Evolutionary conservation across 768 basidiomycete genomes (phyloP).

Genomic region (Auricularia heimuer): DNA sequence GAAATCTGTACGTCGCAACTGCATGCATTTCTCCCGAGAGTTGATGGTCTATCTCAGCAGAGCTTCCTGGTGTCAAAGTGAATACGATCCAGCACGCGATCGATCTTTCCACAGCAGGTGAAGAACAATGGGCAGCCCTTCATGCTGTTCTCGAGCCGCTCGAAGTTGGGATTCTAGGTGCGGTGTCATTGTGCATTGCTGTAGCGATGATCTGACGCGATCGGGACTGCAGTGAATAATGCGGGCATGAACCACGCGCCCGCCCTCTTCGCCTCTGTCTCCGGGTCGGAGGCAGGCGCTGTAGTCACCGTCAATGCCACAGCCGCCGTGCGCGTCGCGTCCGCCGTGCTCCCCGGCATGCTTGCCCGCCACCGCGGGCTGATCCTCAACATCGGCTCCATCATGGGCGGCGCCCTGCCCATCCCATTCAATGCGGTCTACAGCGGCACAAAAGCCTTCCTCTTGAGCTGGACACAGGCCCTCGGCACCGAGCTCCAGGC

Average conservation of each 20-base stretch:
- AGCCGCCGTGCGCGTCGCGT: slow-evolving; percentile 72
- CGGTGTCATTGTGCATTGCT: background rate
- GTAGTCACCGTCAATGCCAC: slow-evolving; percentile 81
- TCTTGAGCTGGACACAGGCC: slow-evolving; percentile 75
- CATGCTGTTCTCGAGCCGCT: slow-evolving; percentile 35
- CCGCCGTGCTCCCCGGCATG: slow-evolving; percentile 76
- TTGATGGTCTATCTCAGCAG: slow-evolving; percentile 22
- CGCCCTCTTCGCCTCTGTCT: slow-evolving; percentile 68
- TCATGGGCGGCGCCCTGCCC: slow-evolving; percentile 68
- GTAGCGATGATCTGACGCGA: background rate
- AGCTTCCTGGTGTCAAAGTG: slow-evolving; percentile 14
- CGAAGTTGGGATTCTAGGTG: slow-evolving; percentile 74
- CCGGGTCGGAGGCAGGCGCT: slow-evolving; percentile 60
- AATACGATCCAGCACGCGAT: slow-evolving; percentile 29
- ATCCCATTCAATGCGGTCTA: slow-evolving; percentile 92
- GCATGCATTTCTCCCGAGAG: background rate
- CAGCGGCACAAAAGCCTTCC: slow-evolving; percentile 85
- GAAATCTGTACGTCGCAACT: slow-evolving; percentile 57
- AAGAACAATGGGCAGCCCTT: slow-evolving; percentile 42
- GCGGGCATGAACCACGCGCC: slow-evolving; percentile 90
- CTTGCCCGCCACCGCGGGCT: slow-evolving; percentile 68
- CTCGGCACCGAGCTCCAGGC: slow-evolving; percentile 72
- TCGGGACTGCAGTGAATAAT: slow-evolving; percentile 66
- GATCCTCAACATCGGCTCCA: slow-evolving; percentile 86
- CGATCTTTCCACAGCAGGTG: slow-evolving; percentile 58